These are phyloP conservation scores for Penicillium atrosanguineum DNA, from an alignment of 495 filamentous ascomycete species.

Conservation along the genomic window DNA sequence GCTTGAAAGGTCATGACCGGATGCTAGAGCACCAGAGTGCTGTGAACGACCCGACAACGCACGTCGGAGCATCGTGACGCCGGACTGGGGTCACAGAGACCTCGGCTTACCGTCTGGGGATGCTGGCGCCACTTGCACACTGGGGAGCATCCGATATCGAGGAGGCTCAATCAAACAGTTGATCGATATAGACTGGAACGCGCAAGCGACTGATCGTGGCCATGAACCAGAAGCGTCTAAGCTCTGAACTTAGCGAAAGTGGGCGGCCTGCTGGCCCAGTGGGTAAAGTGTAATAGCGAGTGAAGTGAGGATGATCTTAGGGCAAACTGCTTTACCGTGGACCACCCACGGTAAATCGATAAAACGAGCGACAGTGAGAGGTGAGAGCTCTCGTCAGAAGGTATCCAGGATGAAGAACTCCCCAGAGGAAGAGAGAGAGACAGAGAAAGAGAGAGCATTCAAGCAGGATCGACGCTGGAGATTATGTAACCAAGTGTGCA, in stretches of 20 bases:
- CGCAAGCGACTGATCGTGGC: background rate
- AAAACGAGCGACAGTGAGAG: background rate
- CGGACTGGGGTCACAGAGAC: too few species aligned
- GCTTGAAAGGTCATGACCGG: background rate
- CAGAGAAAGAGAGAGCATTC: background rate
- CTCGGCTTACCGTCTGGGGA: too few species aligned
- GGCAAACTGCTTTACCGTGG: background rate
- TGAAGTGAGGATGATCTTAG: background rate
- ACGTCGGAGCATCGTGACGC: background rate
- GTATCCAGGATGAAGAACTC: background rate
- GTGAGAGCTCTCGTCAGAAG: background rate
- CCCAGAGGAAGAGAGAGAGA: background rate
- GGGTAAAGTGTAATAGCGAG: background rate
- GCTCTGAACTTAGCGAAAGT: background rate
- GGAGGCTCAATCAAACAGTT: background rate
- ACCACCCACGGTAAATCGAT: background rate
- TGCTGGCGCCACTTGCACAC: background rate
- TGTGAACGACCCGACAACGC: background rate
- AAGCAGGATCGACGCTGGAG: conserved; percentile 1
- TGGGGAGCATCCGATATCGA: background rate
- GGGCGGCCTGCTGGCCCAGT: background rate
- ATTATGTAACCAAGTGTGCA: conserved; percentile 2
- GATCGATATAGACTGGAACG: background rate
- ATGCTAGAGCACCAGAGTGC: background rate
- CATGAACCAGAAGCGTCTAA: background rate